Evolutionary conservation across 805 yeast species (phyloP).

Genomic region (Suhomyces xylopsoci): DNA sequence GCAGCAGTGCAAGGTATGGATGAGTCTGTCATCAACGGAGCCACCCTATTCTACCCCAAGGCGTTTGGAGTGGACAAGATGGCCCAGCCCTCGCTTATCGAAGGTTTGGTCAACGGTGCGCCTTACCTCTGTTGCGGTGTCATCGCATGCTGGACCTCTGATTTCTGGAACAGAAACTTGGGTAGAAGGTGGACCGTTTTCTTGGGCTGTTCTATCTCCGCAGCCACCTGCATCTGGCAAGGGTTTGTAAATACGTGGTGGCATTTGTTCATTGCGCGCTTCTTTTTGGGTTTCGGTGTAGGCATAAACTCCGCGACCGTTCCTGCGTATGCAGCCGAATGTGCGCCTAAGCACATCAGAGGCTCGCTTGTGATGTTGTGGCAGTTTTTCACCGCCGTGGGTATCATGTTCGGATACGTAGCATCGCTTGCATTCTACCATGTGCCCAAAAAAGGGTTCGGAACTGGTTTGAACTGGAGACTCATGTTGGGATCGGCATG

Average conservation of each 20-base stretch:
- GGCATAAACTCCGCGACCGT: conserved; percentile 68
- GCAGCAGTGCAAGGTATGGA: conserved; percentile 78
- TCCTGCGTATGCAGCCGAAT: conserved; percentile 67
- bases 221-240: conserved; percentile 65
- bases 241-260: conserved; percentile 61
- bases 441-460: conserved; percentile 45
- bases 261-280: conserved; percentile 57
- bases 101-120: conserved; percentile 64
- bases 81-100: conserved; percentile 39
- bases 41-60: conserved; percentile 55
- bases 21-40: conserved; percentile 69
- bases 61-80: conserved; percentile 46
- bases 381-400: conserved; percentile 74
- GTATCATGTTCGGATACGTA: conserved; percentile 68
- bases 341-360: conserved; percentile 54
- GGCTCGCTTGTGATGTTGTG: conserved; percentile 70
- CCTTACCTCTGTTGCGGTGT: conserved; percentile 61
- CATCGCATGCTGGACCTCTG: conserved; percentile 61
- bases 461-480: conserved; percentile 55
- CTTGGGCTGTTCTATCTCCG: conserved; percentile 57
- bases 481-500: conserved; percentile 63
- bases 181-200: conserved; percentile 65
- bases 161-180: conserved; percentile 45
- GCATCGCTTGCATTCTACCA: conserved; percentile 59
- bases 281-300: conserved; percentile 58